phyloP scores from a whole-genome alignment of 345 rosid species.

The Citrus maxima region DNA sequence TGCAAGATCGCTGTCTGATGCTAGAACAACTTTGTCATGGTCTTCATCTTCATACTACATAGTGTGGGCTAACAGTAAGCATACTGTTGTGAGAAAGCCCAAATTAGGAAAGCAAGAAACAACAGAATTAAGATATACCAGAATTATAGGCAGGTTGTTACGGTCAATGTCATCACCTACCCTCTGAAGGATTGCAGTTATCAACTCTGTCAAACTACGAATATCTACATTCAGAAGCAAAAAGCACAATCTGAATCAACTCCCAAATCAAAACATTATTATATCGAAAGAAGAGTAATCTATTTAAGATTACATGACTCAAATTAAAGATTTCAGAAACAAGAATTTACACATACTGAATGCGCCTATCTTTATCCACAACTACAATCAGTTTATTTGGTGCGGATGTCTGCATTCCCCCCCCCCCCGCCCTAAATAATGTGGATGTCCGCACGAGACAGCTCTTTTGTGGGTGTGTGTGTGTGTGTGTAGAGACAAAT shows the following conservation, averaged over 20 bases:
- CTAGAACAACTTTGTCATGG: slow-evolving; percentile 84
- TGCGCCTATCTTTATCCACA: not conserved
- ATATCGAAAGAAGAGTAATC: not conserved
- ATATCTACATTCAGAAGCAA: slow-evolving; percentile 47
- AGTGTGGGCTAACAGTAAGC: slow-evolving; percentile 16
- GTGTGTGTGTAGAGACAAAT: not conserved
- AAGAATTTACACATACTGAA: not conserved
- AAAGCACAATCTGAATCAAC: slow-evolving; percentile 12
- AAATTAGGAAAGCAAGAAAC: slow-evolving; percentile 1
- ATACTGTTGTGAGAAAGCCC: not conserved
- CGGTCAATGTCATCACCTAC: slow-evolving; percentile 80
- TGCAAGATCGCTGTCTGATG: slow-evolving; percentile 76
- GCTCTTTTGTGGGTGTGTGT: not conserved
- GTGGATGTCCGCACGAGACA: not conserved
- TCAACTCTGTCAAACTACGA: slow-evolving; percentile 68
- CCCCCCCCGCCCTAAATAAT: too few relatives aligned
- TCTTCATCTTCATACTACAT: slow-evolving; percentile 96
- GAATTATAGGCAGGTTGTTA: slow-evolving; percentile 72
- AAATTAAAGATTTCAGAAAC: not conserved
- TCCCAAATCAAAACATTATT: not conserved
- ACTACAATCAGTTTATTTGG: too few relatives aligned
- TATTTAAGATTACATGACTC: not conserved
- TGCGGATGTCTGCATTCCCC: too few relatives aligned
- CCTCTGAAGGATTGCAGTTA: slow-evolving; percentile 85
- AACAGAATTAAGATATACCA: slow-evolving; percentile 44